Evolutionary conservation across 805 yeast genomes (phyloP).

Genomic region (Tetrapisispora arboricola): DNA sequence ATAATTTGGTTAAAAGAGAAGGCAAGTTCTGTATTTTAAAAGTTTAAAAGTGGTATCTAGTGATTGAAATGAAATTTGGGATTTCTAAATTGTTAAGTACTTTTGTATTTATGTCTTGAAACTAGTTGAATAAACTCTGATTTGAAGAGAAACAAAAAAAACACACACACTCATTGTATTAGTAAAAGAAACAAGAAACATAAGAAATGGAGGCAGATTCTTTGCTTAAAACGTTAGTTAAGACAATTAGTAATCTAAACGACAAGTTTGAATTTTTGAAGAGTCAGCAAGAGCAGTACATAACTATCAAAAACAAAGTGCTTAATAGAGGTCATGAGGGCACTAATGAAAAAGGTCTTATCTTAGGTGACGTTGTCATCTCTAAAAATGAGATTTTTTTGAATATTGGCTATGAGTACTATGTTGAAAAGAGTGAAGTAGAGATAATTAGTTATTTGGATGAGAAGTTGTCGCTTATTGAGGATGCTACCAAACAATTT

Average conservation of each 20-base stretch:
- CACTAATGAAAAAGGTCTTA: constrained; percentile 13
- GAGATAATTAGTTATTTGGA: constrained; percentile 20
- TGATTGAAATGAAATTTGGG: too few species aligned
- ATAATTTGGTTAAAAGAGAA: too few species aligned
- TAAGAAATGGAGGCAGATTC: constrained; percentile 8
- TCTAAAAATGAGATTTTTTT: constrained; percentile 17
- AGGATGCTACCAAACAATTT: constrained; percentile 34
- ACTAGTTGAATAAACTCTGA: too few species aligned
- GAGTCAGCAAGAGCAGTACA: constrained; percentile 22
- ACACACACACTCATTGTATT: too few species aligned
- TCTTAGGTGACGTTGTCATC: constrained; percentile 25
- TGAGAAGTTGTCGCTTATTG: constrained; percentile 21
- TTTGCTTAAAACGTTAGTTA: constrained; percentile 13
- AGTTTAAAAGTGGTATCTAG: too few species aligned
- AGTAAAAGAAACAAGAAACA: too few species aligned
- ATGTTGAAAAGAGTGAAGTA: constrained; percentile 18
- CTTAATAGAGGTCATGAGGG: constrained; percentile 3
- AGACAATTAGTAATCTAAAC: constrained; percentile 15
- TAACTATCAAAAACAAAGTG: constrained; percentile 10
- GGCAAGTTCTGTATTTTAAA: too few species aligned
- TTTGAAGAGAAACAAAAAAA: too few species aligned
- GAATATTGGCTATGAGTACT: constrained; percentile 28
- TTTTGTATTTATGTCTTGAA: too few species aligned
- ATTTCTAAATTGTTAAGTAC: too few species aligned
- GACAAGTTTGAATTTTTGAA: constrained; percentile 19